Evolutionary conservation across 257 asterid genomes (phyloP).

Genomic region (Cordia subcordata): DNA sequence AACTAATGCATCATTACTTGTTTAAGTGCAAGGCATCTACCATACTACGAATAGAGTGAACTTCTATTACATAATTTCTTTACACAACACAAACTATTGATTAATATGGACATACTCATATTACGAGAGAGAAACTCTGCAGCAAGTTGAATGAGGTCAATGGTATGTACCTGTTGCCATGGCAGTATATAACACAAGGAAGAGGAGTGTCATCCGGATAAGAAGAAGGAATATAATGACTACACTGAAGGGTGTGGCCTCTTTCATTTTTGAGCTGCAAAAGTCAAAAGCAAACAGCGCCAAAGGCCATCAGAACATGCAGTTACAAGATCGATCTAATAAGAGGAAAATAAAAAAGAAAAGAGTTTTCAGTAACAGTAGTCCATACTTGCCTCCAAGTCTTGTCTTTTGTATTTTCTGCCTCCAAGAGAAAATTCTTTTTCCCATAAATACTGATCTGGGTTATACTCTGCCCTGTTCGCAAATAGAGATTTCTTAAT

Average conservation of each 20-base stretch:
- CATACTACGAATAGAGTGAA: constrained; percentile 1
- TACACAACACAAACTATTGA: no score
- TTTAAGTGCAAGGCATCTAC: neutral
- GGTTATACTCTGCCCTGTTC: constrained; percentile 92
- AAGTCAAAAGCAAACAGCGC: constrained; percentile 12
- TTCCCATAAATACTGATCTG: constrained; percentile 88
- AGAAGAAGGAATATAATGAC: constrained; percentile 83
- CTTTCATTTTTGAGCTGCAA: constrained; percentile 90
- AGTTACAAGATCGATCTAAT: neutral
- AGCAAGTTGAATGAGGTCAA: no score
- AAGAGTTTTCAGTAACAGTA: constrained; percentile 34
- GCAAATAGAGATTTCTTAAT: constrained; percentile 14
- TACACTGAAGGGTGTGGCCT: constrained; percentile 82
- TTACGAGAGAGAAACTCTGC: no score
- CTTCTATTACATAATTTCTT: neutral
- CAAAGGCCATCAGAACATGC: constrained; percentile 4
- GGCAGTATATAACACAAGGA: constrained; percentile 98
- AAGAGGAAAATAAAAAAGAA: constrained; percentile 8
- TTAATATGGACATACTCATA: no score
- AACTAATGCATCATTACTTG: neutral
- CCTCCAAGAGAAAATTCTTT: constrained; percentile 80
- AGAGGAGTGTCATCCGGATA: constrained; percentile 67
- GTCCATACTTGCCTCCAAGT: constrained; percentile 99
- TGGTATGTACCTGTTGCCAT: constrained; percentile 75
- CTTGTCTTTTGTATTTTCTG: constrained; percentile 75